Evolutionary conservation across 2,329 filamentous ascomycete genomes (phyloP).

Genomic region (Septoria linicola): DNA sequence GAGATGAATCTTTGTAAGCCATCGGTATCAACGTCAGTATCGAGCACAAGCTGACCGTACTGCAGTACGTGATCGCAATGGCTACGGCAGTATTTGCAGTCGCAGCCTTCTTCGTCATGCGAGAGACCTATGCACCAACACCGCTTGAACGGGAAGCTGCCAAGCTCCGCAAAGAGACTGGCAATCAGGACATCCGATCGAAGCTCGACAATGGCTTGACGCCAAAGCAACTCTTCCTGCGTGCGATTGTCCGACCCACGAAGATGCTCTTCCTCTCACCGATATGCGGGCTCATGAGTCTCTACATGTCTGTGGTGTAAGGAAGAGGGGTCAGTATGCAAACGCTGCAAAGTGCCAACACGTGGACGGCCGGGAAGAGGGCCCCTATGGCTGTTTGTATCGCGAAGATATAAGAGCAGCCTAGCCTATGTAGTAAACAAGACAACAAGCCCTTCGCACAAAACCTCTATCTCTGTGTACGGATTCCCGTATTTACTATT

Average conservation of each 20-base stretch:
- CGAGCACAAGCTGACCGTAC: not conserved
- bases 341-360: no score
- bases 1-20: constrained; percentile 56
- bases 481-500: constrained; percentile 34
- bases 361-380: no score
- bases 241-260: constrained; percentile 54
- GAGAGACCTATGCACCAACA: constrained; percentile 50
- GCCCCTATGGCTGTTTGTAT: no score
- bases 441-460: no score
- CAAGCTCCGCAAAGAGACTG: constrained; percentile 51
- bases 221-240: constrained; percentile 43
- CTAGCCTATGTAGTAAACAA: no score
- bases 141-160: constrained; percentile 49
- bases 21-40: not conserved
- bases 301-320: no score
- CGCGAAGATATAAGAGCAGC: no score
- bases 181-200: constrained; percentile 43
- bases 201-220: constrained; percentile 44
- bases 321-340: no score
- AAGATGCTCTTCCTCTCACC: constrained; percentile 33
- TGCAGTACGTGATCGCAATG: constrained; percentile 55
- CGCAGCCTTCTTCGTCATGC: constrained; percentile 41
- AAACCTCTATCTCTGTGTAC: constrained; percentile 31
- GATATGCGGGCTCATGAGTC: constrained; percentile 28
- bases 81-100: constrained; percentile 37